A percentile compares a stretch with the other conserved stretches of the same genome.
Evolutionary conservation across 148 eudicot genomes (phyloP).

Genomic region (Bassia scoparia): DNA sequence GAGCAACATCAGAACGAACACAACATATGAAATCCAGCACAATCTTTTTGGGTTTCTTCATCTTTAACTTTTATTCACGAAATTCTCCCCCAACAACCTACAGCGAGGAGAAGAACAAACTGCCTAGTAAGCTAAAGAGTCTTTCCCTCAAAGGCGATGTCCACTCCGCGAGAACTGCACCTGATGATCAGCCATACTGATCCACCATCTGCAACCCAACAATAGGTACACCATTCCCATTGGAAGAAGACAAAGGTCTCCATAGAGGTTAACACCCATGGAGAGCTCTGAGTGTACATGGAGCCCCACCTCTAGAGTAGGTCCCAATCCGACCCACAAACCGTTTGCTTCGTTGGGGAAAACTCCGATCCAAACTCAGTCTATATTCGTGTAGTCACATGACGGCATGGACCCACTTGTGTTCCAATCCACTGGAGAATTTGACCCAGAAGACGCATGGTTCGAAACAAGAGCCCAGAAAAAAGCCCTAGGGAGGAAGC

Average conservation of each 20-base stretch:
- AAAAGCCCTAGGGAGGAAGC: slow-evolving; percentile 90
- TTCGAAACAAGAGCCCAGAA: slow-evolving; percentile 56
- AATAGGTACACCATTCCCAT: slow-evolving; percentile 41
- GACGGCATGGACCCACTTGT: slow-evolving; percentile 54
- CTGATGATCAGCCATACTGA: slow-evolving; percentile 37
- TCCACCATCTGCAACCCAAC: slow-evolving; percentile 55
- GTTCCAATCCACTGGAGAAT: slow-evolving; percentile 86
- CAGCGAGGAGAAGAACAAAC: slow-evolving; percentile 91
- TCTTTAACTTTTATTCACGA: slow-evolving; percentile 40
- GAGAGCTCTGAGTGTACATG: slow-evolving; percentile 37
- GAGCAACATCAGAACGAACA: slow-evolving; percentile 38
- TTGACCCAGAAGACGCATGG: slow-evolving; percentile 61
- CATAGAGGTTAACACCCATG: slow-evolving; percentile 41
- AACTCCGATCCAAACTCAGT: slow-evolving; percentile 66
- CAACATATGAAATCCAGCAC: slow-evolving; percentile 52
- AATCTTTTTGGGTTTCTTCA: slow-evolving; percentile 25
- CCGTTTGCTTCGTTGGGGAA: slow-evolving; percentile 35
- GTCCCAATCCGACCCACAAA: slow-evolving; percentile 45
- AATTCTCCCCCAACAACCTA: slow-evolving; percentile 39
- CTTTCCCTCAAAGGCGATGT: slow-evolving; percentile 93
- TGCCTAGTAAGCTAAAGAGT: slow-evolving; percentile 84
- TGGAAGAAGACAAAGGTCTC: slow-evolving; percentile 46
- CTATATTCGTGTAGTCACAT: slow-evolving; percentile 74
- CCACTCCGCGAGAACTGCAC: slow-evolving; percentile 71
- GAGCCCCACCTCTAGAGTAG: slow-evolving; percentile 29